phyloP scores from a whole-genome alignment of 345 rosid genomes.

The Gossypium ekmanianum region DNA sequence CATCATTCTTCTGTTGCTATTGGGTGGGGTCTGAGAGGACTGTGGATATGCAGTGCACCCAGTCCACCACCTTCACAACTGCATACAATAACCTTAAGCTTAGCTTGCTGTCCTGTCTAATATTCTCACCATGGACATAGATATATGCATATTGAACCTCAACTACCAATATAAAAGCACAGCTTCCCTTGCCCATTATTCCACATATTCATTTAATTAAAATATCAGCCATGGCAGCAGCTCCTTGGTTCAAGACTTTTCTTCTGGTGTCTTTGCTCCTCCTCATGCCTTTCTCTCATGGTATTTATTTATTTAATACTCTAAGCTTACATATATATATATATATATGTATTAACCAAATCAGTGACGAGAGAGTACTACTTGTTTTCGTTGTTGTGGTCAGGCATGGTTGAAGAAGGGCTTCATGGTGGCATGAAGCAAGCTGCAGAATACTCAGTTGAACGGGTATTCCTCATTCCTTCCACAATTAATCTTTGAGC shows the following conservation, averaged over 20 bases:
- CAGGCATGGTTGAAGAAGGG: slow-evolving; percentile 29
- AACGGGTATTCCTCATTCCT: slow-evolving; percentile 2
- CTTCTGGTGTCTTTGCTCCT: slow-evolving; percentile 38
- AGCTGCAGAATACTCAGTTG: slow-evolving; percentile 17
- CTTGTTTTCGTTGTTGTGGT: neutral
- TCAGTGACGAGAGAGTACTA: neutral
- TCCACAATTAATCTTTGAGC: neutral
- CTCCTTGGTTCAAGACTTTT: slow-evolving; percentile 35
- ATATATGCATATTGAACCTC: slow-evolving; percentile 17
- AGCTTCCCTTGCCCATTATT: slow-evolving; percentile 17
- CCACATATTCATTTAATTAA: neutral
- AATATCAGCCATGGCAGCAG: slow-evolving; percentile 34
- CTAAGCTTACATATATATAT: neutral
- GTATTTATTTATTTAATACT: slow-evolving; percentile 8
- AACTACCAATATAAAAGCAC: slow-evolving; percentile 15
- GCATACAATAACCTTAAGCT: neutral
- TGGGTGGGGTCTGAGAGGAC: slow-evolving; percentile 31
- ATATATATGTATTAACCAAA: neutral
- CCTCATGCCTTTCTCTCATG: slow-evolving; percentile 35
- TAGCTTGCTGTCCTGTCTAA: neutral
- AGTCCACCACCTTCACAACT: no score
- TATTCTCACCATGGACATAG: neutral
- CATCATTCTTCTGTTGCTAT: slow-evolving; percentile 36
- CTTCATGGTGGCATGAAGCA: slow-evolving; percentile 27
- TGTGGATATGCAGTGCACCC: neutral